phyloP scores from a whole-genome alignment of 768 basidiomycete species.

The Trametes sanguinea region DNA sequence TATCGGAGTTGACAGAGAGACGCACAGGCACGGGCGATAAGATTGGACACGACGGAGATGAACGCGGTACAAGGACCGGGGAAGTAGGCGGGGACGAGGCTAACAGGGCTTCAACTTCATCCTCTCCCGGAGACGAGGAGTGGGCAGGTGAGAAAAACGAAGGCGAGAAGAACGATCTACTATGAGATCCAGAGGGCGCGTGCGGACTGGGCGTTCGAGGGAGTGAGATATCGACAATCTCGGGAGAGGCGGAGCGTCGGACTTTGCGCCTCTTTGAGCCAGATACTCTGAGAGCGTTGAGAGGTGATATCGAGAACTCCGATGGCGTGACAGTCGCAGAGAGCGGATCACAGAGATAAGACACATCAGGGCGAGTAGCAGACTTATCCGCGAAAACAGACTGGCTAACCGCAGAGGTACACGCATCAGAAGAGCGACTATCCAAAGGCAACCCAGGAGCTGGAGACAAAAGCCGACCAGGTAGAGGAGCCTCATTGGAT shows the following conservation, averaged over 20 bases:
- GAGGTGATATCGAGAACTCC: no score
- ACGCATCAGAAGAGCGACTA: no score
- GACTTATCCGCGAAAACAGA: no score
- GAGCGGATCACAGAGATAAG: no score
- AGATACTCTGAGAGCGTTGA: neutral
- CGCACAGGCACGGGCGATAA: neutral
- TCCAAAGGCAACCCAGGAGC: no score
- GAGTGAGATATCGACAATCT: neutral
- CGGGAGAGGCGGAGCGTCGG: neutral
- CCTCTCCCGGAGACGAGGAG: neutral
- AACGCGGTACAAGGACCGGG: neutral
- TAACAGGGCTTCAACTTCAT: slow-evolving; percentile 8
- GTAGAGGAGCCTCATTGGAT: no score
- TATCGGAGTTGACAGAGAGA: no score
- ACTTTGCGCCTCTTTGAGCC: neutral
- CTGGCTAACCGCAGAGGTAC: no score
- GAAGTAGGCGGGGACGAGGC: slow-evolving; percentile 6
- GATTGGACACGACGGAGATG: neutral
- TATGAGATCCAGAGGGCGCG: neutral
- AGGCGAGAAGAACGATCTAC: slow-evolving; percentile 7
- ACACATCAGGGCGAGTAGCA: no score
- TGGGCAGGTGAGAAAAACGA: slow-evolving; percentile 7
- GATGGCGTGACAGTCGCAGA: no score
- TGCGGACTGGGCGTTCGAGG: slow-evolving; percentile 4
- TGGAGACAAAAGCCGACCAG: no score